Evolutionary conservation across 2,329 filamentous ascomycete species (phyloP), one percentile per base, ranked within the genome.

Genomic region (Cladophialophora exuberans): DNA sequence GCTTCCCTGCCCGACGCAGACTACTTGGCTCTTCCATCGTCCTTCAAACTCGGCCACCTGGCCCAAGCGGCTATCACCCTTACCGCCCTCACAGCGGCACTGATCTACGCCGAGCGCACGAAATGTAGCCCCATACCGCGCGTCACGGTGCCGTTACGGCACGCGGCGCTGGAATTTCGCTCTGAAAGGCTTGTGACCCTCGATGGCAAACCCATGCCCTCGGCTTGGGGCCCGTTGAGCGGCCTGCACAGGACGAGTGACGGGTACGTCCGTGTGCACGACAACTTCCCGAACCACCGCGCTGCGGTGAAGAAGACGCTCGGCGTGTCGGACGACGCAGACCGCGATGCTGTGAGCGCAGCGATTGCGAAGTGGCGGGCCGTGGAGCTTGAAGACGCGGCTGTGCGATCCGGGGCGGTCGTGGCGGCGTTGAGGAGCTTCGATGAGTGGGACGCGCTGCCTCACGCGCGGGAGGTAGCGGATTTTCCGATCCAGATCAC

Each of bases 191-290:
- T 83, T 1, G 80, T 80, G 52, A 67, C 66, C 0, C 64, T 84
- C 3, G 65, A 76, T 20, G 72, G 70, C 2, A 64, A 69, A n/a
- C 64, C 69, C 1, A 25, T 67, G 0, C 62, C 66, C 0, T 67
- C 71, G 0, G 47, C 67, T 0, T 77, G 72, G 68, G 75, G 73
- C 0, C 66, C 71, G 0, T 72, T 84, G 2, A 79, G 80, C 2
- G 82, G 81, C 0, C 62, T 83, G 0, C 76, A 84, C 62, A 71
- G 70, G 48, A 76, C 80, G 0, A 65, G 66, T 0, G 80, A 83
- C 54, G 81, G 80, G 1, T 70, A 79, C 45, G 74, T 84, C 2
- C 74, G 81, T 2, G 75, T 84, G 41, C 82, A 85, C 57, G 81
- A 83, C 50, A 65, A 65, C 0, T 83, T 84, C 52, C 71, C 75